Evolutionary conservation across 305 asterid species (phyloP).

Genomic region (Fraxinus velutina): DNA sequence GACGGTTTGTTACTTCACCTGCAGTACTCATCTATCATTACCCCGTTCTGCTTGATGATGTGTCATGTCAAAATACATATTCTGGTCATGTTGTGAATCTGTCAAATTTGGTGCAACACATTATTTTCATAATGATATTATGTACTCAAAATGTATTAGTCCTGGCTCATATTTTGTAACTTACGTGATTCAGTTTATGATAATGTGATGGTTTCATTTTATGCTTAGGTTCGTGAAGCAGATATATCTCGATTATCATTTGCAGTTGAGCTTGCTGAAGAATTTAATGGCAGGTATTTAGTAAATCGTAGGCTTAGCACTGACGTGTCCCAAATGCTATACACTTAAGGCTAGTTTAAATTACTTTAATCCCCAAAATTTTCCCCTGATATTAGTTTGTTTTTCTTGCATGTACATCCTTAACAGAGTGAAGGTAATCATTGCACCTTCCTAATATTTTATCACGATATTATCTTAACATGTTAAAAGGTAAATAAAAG

Average conservation of each 20-base stretch:
- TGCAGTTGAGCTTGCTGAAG: slow-evolving; percentile 99
- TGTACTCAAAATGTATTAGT: neutral
- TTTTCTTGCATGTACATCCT: slow-evolving; percentile 23
- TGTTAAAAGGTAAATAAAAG: neutral
- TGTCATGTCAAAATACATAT: neutral
- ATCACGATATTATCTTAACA: neutral
- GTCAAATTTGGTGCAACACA: neutral
- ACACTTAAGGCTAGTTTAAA: slow-evolving; percentile 13
- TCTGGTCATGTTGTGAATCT: neutral
- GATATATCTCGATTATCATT: slow-evolving; percentile 93
- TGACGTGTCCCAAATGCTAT: slow-evolving; percentile 5
- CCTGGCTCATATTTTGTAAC: neutral
- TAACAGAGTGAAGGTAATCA: slow-evolving; percentile 85
- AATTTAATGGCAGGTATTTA: slow-evolving; percentile 86
- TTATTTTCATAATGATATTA: neutral
- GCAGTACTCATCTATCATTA: slow-evolving; percentile 9
- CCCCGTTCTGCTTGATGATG: neutral
- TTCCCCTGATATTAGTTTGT: slow-evolving; percentile 34
- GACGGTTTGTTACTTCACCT: slow-evolving; percentile 63
- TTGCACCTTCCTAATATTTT: neutral
- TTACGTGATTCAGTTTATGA: neutral
- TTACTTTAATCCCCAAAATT: slow-evolving; percentile 10
- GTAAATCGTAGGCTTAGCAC: slow-evolving; percentile 13
- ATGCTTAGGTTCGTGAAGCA: slow-evolving; percentile 88
- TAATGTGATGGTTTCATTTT: slow-evolving; percentile 18